Conservation (phyloP, 1,284 basidiomycete genomes). For the Albatrellus sp. region DNA sequence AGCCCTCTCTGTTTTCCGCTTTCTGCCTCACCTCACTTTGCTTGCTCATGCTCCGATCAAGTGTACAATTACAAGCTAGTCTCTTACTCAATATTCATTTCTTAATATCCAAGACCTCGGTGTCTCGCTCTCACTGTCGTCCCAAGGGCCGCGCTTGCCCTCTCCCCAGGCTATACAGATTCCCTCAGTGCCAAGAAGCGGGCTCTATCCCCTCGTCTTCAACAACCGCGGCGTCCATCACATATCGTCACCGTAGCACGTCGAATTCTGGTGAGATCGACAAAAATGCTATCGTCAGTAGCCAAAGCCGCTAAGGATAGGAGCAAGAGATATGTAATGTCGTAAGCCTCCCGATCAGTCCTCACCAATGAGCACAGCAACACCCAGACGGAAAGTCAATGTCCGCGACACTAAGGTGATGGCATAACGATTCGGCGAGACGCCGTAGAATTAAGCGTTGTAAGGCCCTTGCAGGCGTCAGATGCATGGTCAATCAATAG, state of each 20-base stretch:
- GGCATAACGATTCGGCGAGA: not conserved
- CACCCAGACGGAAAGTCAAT: not conserved
- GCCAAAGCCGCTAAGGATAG: not conserved
- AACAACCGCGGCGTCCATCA: no score
- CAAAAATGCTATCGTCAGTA: not conserved
- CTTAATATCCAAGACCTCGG: no score
- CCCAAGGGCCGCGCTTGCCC: not conserved
- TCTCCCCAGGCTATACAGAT: not conserved
- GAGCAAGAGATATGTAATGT: conserved; percentile 3
- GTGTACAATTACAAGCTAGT: not conserved
- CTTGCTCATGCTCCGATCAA: conserved; percentile 1
- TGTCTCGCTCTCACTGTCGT: no score
- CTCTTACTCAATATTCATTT: not conserved
- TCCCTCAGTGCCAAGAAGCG: no score
- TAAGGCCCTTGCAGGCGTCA: conserved; percentile 9
- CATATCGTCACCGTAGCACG: no score
- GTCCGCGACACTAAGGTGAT: not conserved
- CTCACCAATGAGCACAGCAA: conserved; percentile 1
- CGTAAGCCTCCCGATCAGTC: conserved; percentile 5
- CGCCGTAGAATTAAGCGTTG: conserved; percentile 10
- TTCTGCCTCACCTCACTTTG: conserved; percentile 1
- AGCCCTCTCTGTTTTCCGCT: not conserved
- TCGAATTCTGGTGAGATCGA: no score
- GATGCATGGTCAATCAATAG: conserved; percentile 4
- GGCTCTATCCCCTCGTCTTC: no score